Base-by-base conservation (phyloP, 2,329 filamentous ascomycete genomes). In the Neonectria magnoliae region DNA sequence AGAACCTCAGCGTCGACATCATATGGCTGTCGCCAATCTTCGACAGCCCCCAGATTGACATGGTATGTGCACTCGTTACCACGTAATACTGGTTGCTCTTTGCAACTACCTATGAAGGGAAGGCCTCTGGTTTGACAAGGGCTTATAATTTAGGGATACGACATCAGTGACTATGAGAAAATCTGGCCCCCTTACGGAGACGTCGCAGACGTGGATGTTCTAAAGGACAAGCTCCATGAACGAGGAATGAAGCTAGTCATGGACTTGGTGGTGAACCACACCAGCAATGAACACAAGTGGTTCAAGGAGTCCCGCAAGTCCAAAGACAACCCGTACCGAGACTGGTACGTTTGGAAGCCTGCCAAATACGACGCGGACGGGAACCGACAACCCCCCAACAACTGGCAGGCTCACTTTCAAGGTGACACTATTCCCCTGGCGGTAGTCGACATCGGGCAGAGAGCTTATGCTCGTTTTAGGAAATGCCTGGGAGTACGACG, bases 221-320 rank as follows among this genome's bases (percentile, higher is more conserved):
- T 93, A 58, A 89, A 90, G 57, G 76, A 87, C 52, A 84, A 84
- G 25, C 84, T 88, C 27, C 89, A 93, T 64, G 76, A 83, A 33
- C 81, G 88, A 2, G 86, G 84, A 2, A 91, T 93, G 85, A 90
- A 89, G 74, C 80, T 93, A 11, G 84, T 93, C 22, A 85, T 93
- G 69, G 91, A 93, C 71, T 79, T 93, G 10, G 91, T 93, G 1
- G 86, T 93, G 57, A 93, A 93, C 67, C 91, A 94, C 75, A 93
- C 90, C 1, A 82, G 78, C 47, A 77, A 83, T 66, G 80, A 88
- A 74, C 86, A 89, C 68, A 77, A 80, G 36, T 89, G 87, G 87
- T 89, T 89, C 76, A 78, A 83, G 50, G 82, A 88, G 68, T 85
- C 85, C 18, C 80, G 84, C 57, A 83, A 82, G 65, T 84, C 82